Conservation (phyloP, 805 yeast genomes). For the Helenozyma baotianmanensis region DNA sequence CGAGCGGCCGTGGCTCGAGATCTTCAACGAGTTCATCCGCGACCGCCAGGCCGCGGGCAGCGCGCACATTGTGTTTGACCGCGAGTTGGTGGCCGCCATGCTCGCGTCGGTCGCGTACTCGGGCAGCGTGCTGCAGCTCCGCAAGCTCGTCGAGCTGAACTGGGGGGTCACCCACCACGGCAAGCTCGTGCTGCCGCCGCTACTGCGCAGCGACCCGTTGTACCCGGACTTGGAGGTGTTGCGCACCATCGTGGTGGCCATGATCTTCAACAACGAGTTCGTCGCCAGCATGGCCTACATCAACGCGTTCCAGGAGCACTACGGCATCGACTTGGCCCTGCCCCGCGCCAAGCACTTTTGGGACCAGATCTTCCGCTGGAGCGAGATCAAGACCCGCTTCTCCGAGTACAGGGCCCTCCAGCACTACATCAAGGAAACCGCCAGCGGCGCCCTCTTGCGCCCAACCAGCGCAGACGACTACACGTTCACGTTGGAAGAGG, state of each 20-base stretch:
- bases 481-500: constrained; percentile 19
- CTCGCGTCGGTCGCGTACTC: constrained; percentile 32
- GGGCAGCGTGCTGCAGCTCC: constrained; percentile 17
- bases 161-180: constrained; percentile 32
- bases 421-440: constrained; percentile 21
- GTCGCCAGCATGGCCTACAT: constrained; percentile 31
- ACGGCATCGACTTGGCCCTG: constrained; percentile 18
- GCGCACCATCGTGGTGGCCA: constrained; percentile 27
- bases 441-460: constrained; percentile 6
- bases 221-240: constrained; percentile 23
- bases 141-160: constrained; percentile 20
- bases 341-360: constrained; percentile 24
- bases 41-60: constrained; percentile 9
- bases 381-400: constrained; percentile 29
- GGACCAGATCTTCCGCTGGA: constrained; percentile 36
- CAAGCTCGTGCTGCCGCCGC: constrained; percentile 5
- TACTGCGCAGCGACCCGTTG: constrained; percentile 11
- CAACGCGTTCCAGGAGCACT: constrained; percentile 31
- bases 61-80: constrained; percentile 12
- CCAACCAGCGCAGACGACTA: constrained; percentile 6
- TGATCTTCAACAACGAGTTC: constrained; percentile 28
- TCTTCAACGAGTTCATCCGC: constrained; percentile 21
- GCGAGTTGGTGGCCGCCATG: constrained; percentile 22
- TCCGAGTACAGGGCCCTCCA: constrained; percentile 23
- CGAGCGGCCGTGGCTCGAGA: constrained; percentile 17